A percentile compares a stretch with the other conserved stretches of the same genome.
phyloP scores from a whole-genome alignment of 1,284 basidiomycete species.

The Sanghuangporus sanghuang region DNA sequence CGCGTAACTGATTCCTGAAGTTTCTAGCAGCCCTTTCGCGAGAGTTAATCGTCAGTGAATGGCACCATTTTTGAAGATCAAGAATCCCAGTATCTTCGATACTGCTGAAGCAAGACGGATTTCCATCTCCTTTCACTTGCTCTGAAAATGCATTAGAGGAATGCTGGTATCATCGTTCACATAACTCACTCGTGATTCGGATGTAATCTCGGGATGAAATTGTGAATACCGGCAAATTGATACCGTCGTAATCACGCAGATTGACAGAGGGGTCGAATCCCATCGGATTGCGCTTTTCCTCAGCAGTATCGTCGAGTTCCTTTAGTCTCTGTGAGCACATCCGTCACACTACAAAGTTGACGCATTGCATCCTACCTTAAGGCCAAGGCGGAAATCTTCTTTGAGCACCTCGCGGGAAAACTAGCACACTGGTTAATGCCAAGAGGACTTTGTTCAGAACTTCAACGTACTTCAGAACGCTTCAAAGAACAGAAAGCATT shows the following conservation, averaged over 20 bases:
- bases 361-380: slow-evolving; percentile 53
- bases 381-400: slow-evolving; percentile 51
- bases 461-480: slow-evolving; percentile 43
- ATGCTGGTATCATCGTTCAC: background rate
- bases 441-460: background rate
- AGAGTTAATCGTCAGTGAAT: slow-evolving; percentile 46
- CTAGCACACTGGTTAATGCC: slow-evolving; percentile 25
- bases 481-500: slow-evolving; percentile 57
- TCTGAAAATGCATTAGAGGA: slow-evolving; percentile 1
- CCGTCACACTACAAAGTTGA: slow-evolving; percentile 4
- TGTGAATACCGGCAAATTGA: slow-evolving; percentile 59
- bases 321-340: background rate
- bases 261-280: slow-evolving; percentile 48
- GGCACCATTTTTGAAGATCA: slow-evolving; percentile 54
- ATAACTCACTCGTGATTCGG: slow-evolving; percentile 38
- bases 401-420: slow-evolving; percentile 53
- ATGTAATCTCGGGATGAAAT: slow-evolving; percentile 58
- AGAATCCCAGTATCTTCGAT: slow-evolving; percentile 52
- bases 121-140: slow-evolving; percentile 55
- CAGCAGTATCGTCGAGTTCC: slow-evolving; percentile 40
- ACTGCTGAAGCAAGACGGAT: slow-evolving; percentile 50
- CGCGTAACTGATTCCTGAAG: slow-evolving; percentile 42
- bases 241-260: slow-evolving; percentile 49
- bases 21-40: slow-evolving; percentile 47
- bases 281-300: slow-evolving; percentile 50